Base-by-base conservation (phyloP, 768 basidiomycete species). In the Inosperma sp. region DNA sequence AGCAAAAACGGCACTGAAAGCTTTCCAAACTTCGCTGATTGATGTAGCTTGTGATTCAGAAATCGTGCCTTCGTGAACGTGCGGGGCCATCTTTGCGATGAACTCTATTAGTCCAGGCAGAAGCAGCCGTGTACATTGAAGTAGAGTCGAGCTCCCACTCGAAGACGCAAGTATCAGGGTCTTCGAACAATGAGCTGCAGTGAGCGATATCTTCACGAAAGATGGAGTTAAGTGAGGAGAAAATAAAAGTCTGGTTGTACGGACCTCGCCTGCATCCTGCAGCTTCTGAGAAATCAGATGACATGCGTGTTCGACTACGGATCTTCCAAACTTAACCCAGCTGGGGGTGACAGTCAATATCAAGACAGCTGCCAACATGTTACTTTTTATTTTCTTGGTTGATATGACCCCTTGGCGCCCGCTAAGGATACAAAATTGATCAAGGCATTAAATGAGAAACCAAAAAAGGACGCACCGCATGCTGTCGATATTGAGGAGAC, bases 111-210 rank as follows among this genome's bases (percentile, higher is more conserved):
- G 68, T 1, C 83, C 85, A 0, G 93, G 91, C 4, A 97, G 65
- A 13, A 97, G 72, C 35, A 87, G 73, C 41, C 80, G 76, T 6
- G 80, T 74, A 56, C 87, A 90, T 51, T 86, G 82, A 13, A 82
- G 80, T 17, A 98, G 77, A 9, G 84, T 67, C 1, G 78, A 68
- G 46, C 80, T 84, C 4, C 83, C 84, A 3, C 82, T 71, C 2
- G 77, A 71, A 0, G 91, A 86, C 2, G 93, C 83, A 5, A 80
- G 65, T 29, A 91, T 76, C 34, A 97, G 70, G 0, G 93, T 94
- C 62, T 88, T 89, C 2, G 88, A 82, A 60, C 95, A 97, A 59
- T 98, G 92, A 2, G 86, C 81, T 2, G 93, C 93, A 2, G 88
- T 89, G n/a, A 91, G 64, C 2, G 87, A 82, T 33, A 83, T 72